Evolutionary conservation across 75 land plant species (phyloP).

Genomic region (Selaginella tamariscina): DNA sequence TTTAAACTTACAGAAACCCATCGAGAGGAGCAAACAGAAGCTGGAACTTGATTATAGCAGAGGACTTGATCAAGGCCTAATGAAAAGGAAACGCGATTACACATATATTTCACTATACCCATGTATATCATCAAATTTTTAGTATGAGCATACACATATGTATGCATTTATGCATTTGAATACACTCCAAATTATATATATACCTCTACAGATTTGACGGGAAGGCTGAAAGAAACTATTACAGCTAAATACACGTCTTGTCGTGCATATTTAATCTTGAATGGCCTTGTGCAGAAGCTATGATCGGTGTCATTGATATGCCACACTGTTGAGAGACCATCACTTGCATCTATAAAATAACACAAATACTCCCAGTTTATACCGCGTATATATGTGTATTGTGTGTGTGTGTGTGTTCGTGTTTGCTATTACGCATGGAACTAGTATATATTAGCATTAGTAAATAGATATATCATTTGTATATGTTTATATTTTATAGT

Average conservation of each 20-base stretch:
- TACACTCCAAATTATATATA: no score
- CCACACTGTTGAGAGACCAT: slow-evolving; percentile 39
- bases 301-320: slow-evolving; percentile 61
- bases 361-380: neutral
- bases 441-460: no score
- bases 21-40: slow-evolving; percentile 47
- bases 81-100: neutral
- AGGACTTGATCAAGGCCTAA: neutral
- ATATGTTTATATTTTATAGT: no score
- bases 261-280: slow-evolving; percentile 63
- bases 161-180: no score
- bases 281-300: slow-evolving; percentile 67
- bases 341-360: neutral
- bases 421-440: no score
- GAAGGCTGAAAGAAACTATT: slow-evolving; percentile 63
- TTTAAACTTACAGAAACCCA: slow-evolving; percentile 38
- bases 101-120: no score
- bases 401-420: no score
- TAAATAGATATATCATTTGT: no score
- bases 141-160: no score
- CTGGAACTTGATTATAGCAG: slow-evolving; percentile 8
- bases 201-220: slow-evolving; percentile 44
- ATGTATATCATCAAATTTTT: no score
- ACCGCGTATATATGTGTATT: no score
- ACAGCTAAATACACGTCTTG: slow-evolving; percentile 68